Base-by-base conservation (phyloP, 148 eudicot genomes). In the Cornus controversa region DNA sequence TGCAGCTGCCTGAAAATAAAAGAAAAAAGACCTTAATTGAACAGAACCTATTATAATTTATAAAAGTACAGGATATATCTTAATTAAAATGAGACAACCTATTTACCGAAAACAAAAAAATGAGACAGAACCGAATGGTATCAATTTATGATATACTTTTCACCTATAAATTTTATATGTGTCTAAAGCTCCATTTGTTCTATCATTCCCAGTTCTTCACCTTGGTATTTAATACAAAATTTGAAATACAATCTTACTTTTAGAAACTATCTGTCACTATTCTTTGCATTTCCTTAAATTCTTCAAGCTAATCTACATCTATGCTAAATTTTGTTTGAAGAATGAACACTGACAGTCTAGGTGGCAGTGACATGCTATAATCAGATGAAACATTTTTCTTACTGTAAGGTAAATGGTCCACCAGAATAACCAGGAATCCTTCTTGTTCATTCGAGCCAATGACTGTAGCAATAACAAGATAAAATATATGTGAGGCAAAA, bases 391-490 rank as follows among this genome's bases (percentile, higher is more conserved):
- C 24, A 18, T 60, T 77, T 40, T 42, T 82, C 97, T 91, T 82
- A 91, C 99, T 23, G 94, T 85, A 45, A 96, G 93, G 83, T 92
- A 94, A 78, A 92, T 89, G 81, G 97, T 94, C 97, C 98, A 94
- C 97, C 98, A 93, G 80, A 95, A 95, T 81, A 95, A 85, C 97
- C 98, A 95, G 26, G 98, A 91, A 87, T 95, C 98, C 89, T 96
- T 93, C 89, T 96, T 93, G 86, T 96, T 96, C 86, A 96, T 87
- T 73, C 97, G 93, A 80, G 99, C 93, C 94, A 96, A 69, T 71
- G 98, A 96, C 99, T 93, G 77, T n/a, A 80, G 37, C 36, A 76
- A 71, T 63, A 62, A 67, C 69, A 76, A 71, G 25, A 26, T 15
- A 42, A 72, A 75, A 40, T 26, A 82, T 9, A 25, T 28, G 13